Conservation (phyloP, 495 filamentous ascomycete genomes). For the Xylaria bambusicola region DNA sequence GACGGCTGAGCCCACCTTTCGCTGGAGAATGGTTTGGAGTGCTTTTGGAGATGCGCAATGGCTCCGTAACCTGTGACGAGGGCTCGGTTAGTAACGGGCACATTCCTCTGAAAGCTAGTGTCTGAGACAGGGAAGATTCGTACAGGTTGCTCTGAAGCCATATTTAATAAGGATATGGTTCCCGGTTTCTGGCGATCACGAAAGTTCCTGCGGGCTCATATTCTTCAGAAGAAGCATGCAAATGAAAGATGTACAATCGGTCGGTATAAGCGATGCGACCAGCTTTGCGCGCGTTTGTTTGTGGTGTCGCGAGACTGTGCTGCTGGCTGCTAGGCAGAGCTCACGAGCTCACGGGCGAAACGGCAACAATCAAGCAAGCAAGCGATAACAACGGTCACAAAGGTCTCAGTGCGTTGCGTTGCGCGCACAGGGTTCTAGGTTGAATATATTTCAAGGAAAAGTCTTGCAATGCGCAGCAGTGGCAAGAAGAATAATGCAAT, state of each 20-base stretch:
- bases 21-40: slow-evolving; percentile 47
- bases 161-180: slow-evolving; percentile 18
- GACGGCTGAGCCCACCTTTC: slow-evolving; percentile 52
- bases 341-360: too few relatives aligned
- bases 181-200: slow-evolving; percentile 8
- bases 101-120: slow-evolving; percentile 14
- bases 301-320: too few relatives aligned
- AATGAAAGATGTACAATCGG: slow-evolving; percentile 12
- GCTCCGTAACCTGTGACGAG: slow-evolving; percentile 40
- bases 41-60: slow-evolving; percentile 60
- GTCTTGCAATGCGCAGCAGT: slow-evolving; percentile 11
- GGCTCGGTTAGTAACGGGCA: slow-evolving; percentile 6
- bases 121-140: slow-evolving; percentile 23
- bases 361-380: too few relatives aligned
- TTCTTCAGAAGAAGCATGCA: slow-evolving; percentile 14
- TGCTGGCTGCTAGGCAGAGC: neutral
- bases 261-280: neutral
- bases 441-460: neutral
- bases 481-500: slow-evolving; percentile 21
- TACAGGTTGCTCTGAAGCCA: slow-evolving; percentile 40
- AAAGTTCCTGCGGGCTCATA: slow-evolving; percentile 11
- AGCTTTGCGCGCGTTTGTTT: too few relatives aligned
- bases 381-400: slow-evolving; percentile 6
- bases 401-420: neutral
- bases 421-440: slow-evolving; percentile 13